Base-by-base conservation (phyloP, 2,329 filamentous ascomycete species). In the Cryphonectria parasitica region DNA sequence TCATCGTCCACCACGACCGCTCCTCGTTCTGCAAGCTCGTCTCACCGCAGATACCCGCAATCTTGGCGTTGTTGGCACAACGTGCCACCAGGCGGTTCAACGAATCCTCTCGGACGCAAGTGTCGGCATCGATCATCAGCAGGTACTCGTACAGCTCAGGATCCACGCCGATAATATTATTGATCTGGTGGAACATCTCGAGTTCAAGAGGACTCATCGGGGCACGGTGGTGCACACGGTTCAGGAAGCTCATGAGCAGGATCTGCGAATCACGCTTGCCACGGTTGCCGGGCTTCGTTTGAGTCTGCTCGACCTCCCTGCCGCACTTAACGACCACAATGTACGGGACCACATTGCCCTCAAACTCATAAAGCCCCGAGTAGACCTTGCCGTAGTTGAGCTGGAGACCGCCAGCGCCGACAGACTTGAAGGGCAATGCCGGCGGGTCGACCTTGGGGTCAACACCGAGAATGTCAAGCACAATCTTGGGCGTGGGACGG, bases 311-410 rank as follows among this genome's bases (percentile, higher is more conserved):
- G 7, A 95, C 97, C 79, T 98, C 94, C 82, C 98, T 98, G 79
- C 96, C 96, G 72, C 97, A 92, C 84, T 99, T 99, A 80, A 98
- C 95, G 34, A 99, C 86, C 15, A 99, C 96, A 36, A 99, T 83
- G 77, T 98, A 99, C 0, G 96, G 96, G 15, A 99, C 96, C 3
- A 99, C 95, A 75, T 98, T 97, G 81, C 95, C 96, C 84, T 99
- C 95, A 72, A 90, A 98, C 80, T 99, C 96, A 81, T 99, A 99
- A 2, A 99, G 88, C 78, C 96, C 96, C 64, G 95, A 98, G 81
- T 98, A 99, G 22, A 99, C 95, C 79, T 99, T 99, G 78, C 95
- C 96, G 78, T 97, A 98, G 82, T 99, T 99, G 74, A 98, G 90
- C 80, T 98, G 95, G 73, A 97, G 93, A 77, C 89, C 94, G 75